A percentile compares a stretch with the other conserved stretches of the same genome.
Conservation (phyloP, 306 rosid genomes). For the Acacia melanoxylon region DNA sequence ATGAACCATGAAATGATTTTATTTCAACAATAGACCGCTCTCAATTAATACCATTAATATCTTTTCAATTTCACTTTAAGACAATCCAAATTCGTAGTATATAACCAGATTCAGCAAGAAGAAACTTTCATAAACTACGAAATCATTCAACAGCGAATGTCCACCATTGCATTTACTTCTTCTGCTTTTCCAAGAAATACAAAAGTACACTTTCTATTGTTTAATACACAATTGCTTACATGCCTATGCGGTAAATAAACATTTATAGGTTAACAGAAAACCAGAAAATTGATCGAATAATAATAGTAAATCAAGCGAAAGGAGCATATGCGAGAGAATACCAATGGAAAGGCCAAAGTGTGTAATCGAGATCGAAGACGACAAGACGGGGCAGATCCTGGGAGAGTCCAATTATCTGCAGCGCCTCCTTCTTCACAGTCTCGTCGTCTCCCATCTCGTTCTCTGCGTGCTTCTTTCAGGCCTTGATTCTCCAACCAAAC, state of each 20-base stretch:
- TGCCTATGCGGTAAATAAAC: background rate
- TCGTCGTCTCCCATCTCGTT: slow-evolving; percentile 33
- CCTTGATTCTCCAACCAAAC: background rate
- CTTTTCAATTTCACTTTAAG: background rate
- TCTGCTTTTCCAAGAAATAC: background rate
- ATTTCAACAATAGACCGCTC: background rate
- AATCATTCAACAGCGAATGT: background rate
- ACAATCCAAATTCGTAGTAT: background rate
- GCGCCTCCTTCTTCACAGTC: slow-evolving; percentile 28
- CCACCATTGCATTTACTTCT: background rate
- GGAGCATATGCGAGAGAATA: background rate
- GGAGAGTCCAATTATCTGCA: slow-evolving; percentile 25
- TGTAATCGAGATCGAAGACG: slow-evolving; percentile 39
- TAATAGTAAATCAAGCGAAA: background rate
- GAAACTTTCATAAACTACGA: background rate
- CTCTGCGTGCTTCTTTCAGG: background rate
- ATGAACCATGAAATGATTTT: background rate
- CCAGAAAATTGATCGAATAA: background rate
- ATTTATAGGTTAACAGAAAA: too few relatives aligned
- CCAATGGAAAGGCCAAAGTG: slow-evolving; percentile 39
- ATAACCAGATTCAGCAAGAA: background rate
- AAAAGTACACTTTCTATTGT: background rate
- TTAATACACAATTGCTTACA: background rate
- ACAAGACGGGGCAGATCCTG: slow-evolving; percentile 34
- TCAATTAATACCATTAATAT: background rate